Conservation (phyloP, 177 flowering plant genomes). For the Vitis hybrid region DNA sequence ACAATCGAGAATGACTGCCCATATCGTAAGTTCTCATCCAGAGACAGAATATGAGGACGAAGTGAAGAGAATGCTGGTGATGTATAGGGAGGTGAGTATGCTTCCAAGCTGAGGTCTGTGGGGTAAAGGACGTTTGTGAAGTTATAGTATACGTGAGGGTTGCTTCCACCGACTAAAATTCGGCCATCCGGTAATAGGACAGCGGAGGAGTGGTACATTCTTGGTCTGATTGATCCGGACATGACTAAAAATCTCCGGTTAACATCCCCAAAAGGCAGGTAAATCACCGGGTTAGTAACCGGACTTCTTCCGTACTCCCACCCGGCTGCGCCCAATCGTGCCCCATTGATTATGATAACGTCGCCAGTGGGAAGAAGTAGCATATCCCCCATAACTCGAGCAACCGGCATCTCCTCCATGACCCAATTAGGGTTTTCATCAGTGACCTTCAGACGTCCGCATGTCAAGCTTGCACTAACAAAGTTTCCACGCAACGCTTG, state of each 20-base stretch:
- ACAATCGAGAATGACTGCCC: conserved; percentile 24
- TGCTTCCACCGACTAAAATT: conserved; percentile 62
- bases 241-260: conserved; percentile 31
- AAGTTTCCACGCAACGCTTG: conserved; percentile 33
- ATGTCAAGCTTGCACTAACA: conserved; percentile 27
- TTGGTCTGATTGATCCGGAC: conserved; percentile 34
- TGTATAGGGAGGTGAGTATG: conserved; percentile 59
- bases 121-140: conserved; percentile 56
- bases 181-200: conserved; percentile 51
- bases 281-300: conserved; percentile 43
- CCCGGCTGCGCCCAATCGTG: conserved; percentile 50
- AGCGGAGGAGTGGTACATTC: conserved; percentile 66
- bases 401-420: conserved; percentile 59
- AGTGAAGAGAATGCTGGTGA: background rate
- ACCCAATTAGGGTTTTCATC: conserved; percentile 51
- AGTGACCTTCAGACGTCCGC: conserved; percentile 52
- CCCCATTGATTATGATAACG: conserved; percentile 58
- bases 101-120: conserved; percentile 63
- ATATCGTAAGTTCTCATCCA: conserved; percentile 25
- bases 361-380: conserved; percentile 57
- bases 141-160: conserved; percentile 55
- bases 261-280: conserved; percentile 19
- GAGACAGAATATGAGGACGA: conserved; percentile 34
- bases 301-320: conserved; percentile 51
- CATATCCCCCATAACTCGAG: conserved; percentile 73